Evolutionary conservation across 179 eudicot species (phyloP).

Genomic region (Amaranthus tricolor): DNA sequence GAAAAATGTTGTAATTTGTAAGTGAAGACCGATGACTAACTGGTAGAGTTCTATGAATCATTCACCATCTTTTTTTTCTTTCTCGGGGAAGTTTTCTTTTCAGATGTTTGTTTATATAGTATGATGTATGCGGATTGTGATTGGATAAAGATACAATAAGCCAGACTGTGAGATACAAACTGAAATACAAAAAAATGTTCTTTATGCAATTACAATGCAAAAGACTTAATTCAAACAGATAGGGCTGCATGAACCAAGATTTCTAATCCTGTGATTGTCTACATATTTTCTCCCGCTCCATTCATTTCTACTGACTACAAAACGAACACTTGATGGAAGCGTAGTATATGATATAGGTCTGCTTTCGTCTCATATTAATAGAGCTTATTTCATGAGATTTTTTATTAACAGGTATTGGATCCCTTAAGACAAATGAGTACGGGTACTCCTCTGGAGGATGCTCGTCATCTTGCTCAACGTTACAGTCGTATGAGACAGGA

Average conservation of each 20-base stretch:
- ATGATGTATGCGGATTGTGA: neutral
- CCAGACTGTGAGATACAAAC: neutral
- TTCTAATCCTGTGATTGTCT: no score
- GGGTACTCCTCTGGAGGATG: slow-evolving; percentile 91
- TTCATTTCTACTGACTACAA: no score
- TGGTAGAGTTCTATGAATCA: neutral
- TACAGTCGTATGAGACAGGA: slow-evolving; percentile 98
- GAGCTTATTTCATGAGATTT: neutral
- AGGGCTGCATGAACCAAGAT: no score
- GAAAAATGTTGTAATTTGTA: neutral
- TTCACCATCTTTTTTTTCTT: neutral
- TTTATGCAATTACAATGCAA: no score
- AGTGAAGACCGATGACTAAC: neutral
- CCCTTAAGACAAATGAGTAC: slow-evolving; percentile 77
- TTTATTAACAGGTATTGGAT: slow-evolving; percentile 60
- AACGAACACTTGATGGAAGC: neutral
- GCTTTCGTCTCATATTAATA: neutral
- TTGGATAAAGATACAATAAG: neutral
- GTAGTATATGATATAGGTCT: neutral
- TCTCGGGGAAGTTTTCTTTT: neutral
- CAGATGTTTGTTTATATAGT: neutral
- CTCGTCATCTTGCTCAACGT: slow-evolving; percentile 97
- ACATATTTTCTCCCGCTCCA: no score
- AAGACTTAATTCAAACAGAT: no score
- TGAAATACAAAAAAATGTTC: no score